Conservation (phyloP, 2,329 filamentous ascomycete genomes). For the Gnomoniopsis sp. region DNA sequence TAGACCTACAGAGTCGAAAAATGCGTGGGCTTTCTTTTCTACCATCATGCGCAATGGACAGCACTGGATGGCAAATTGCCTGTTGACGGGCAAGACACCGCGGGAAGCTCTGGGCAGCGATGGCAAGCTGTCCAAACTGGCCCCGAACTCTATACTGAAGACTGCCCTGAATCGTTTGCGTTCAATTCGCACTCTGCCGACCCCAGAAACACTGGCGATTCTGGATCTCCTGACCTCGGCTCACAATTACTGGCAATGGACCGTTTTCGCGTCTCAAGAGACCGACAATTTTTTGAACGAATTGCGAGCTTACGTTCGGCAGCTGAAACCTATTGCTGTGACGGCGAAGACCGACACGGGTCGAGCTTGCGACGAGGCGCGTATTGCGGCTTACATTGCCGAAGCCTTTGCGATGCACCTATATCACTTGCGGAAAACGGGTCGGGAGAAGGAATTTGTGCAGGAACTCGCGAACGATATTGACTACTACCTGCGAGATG, state of each 20-base stretch:
- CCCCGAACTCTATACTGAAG: constrained; percentile 64
- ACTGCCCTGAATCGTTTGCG: constrained; percentile 70
- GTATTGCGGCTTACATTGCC: constrained; percentile 76
- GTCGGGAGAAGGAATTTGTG: constrained; percentile 61
- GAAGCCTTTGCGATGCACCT: constrained; percentile 90
- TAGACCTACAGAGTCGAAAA: constrained; percentile 59
- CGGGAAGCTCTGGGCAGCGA: constrained; percentile 65
- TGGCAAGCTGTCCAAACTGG: constrained; percentile 46
- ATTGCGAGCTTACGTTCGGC: constrained; percentile 66
- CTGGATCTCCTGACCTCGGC: constrained; percentile 84
- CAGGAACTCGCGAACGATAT: constrained; percentile 71
- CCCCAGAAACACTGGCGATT: constrained; percentile 68
- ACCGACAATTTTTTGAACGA: constrained; percentile 71
- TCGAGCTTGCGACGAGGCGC: constrained; percentile 59
- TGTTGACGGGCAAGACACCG: constrained; percentile 84
- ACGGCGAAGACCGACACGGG: constrained; percentile 53
- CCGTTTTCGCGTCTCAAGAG: constrained; percentile 73
- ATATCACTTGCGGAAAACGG: constrained; percentile 77
- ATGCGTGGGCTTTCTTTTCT: constrained; percentile 82
- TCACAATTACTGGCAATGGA: constrained; percentile 96
- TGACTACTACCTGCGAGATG: constrained; percentile 75
- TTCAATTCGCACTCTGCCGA: constrained; percentile 60
- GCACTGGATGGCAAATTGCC: constrained; percentile 92
- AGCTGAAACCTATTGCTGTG: constrained; percentile 49
- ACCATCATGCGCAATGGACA: constrained; percentile 85